Conservation (phyloP, 2,329 filamentous ascomycete species). For the Colletotrichum liaoningense region DNA sequence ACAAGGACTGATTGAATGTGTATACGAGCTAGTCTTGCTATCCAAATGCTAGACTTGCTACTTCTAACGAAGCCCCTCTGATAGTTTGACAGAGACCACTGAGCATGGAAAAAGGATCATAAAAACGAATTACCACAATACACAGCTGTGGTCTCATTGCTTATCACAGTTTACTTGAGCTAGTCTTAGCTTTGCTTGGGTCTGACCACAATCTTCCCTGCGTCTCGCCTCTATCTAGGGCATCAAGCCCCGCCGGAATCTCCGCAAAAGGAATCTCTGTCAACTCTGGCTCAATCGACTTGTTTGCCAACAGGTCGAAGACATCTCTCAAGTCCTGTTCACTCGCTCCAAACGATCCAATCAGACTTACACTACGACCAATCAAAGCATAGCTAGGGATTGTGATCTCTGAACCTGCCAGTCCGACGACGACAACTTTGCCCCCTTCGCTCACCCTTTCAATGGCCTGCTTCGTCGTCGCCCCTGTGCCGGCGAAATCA, state of each 20-base stretch:
- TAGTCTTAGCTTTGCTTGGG: neutral
- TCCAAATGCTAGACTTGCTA: too few species aligned
- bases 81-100: too few species aligned
- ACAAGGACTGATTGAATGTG: too few species aligned
- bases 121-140: too few species aligned
- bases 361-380: neutral
- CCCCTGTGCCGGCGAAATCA: conserved; percentile 5
- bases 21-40: too few species aligned
- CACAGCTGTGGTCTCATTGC: too few species aligned
- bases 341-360: conserved; percentile 15
- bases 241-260: conserved; percentile 6
- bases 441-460: conserved; percentile 9
- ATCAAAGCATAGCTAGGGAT: neutral
- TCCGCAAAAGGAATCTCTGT: conserved; percentile 12
- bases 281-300: neutral
- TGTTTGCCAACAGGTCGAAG: neutral
- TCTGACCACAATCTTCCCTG: conserved; percentile 6
- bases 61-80: too few species aligned
- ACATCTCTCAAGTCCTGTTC: conserved; percentile 16
- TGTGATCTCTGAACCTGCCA: neutral
- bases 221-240: neutral
- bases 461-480: neutral
- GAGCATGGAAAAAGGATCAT: too few species aligned
- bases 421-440: conserved; percentile 21
- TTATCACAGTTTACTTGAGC: neutral